Evolutionary conservation across 768 basidiomycete species (phyloP), one percentile per base, ranked within the genome.

Genomic region (Russula lepida): DNA sequence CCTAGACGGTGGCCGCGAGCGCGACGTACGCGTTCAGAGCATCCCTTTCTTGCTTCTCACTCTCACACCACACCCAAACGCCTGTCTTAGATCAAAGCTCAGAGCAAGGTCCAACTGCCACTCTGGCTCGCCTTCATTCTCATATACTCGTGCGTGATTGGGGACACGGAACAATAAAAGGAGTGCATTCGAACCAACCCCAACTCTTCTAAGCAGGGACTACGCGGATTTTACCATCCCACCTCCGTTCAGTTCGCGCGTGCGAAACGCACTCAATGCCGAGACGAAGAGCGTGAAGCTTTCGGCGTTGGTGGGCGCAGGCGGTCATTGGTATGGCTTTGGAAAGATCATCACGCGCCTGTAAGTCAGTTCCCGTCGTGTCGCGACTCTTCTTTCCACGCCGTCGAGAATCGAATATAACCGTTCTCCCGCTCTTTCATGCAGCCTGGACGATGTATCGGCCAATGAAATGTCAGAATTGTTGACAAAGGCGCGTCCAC

Each of bases 171-270:
- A 44, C n/a, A 41, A 17, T 19, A 17, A 43, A 19, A 17, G 23
- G 11, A 12, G 21, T 4, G 17, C 25, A 47, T 13, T 27, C n/a
- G n/a, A 53, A 6, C 5, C 33, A 52, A 9, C n/a, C 4, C 12
- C 6, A 25, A 25, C 9, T 37, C n/a, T n/a, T n/a, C 11, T 19
- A 4, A n/a, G 35, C 66, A 90, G 94, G 11, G 89, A 91, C 68
- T 95, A 89, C 81, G 91, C 90, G 9, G 89, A 94, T 66, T 89
- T 95, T 72, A 84, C 84, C 48, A 86, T 95, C 32, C 94, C 94
- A 0, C 67, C 81, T 25, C 80, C 93, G 0, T 95, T 92, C 74
- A 81, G 81, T 12, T 74, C 79, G 27, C 83, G 85, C 67, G 92
- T 97, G 2, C 78, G 84, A 53, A 90, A 92, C 64, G 95, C 94